Conservation (phyloP, 2,329 filamentous ascomycete species). For the Penicillium thymicola region DNA sequence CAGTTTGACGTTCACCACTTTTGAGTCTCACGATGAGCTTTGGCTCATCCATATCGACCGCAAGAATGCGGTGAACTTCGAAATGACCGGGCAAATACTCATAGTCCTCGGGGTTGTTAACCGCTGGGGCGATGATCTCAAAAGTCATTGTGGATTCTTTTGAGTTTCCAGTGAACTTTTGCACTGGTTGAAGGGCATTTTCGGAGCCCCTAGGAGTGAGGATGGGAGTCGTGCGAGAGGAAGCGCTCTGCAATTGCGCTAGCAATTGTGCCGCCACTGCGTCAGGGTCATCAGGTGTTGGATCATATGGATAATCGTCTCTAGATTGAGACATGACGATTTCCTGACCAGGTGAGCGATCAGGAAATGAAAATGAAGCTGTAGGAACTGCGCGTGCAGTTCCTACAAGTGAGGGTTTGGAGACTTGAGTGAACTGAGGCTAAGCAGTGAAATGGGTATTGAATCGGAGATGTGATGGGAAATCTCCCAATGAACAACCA, state of each 20-base stretch:
- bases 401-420: not conserved
- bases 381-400: not conserved
- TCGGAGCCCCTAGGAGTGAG: not conserved
- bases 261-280: slow-evolving; percentile 8
- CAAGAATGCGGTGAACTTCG: slow-evolving; percentile 30
- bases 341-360: not conserved
- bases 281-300: slow-evolving; percentile 4
- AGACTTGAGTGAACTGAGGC: not conserved
- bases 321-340: slow-evolving; percentile 2
- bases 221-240: not conserved
- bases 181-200: not conserved
- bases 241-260: slow-evolving; percentile 4
- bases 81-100: slow-evolving; percentile 41
- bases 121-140: slow-evolving; percentile 32
- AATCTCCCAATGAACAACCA: not conserved
- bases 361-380: not conserved
- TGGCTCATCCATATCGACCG: slow-evolving; percentile 23
- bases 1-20: slow-evolving; percentile 37
- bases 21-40: slow-evolving; percentile 34
- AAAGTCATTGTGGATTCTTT: not conserved
- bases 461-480: not conserved
- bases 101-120: slow-evolving; percentile 35
- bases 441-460: not conserved
- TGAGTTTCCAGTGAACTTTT: not conserved
- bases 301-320: not conserved